Percentiles rank a stretch among this genome's conserved stretches.
Conservation (phyloP, 2,329 filamentous ascomycete species). For the Eurotiales sp. region DNA sequence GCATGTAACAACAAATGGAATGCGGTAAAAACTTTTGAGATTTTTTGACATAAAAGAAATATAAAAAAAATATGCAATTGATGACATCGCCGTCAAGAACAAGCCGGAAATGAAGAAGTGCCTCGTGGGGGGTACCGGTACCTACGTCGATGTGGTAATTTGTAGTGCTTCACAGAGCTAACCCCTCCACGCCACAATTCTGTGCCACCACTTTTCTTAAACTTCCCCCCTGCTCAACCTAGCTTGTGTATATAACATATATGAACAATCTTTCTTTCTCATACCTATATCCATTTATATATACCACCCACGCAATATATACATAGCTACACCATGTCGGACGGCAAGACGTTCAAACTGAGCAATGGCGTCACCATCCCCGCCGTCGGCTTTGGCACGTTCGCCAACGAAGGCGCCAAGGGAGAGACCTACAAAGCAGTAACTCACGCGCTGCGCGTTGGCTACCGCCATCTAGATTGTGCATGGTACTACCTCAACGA, state of each 20-base stretch:
- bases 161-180: not conserved
- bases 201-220: not conserved
- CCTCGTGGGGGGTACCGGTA: too few relatives aligned
- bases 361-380: constrained; percentile 60
- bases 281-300: not conserved
- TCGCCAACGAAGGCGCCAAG: constrained; percentile 60
- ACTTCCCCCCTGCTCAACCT: not conserved
- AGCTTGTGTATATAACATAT: not conserved
- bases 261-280: not conserved
- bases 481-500: constrained; percentile 56
- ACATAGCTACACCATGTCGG: constrained; percentile 47
- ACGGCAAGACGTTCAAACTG: constrained; percentile 49
- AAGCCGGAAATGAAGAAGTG: too few relatives aligned
- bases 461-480: constrained; percentile 55
- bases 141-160: too few relatives aligned
- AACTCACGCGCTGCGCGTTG: constrained; percentile 47
- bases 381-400: constrained; percentile 63
- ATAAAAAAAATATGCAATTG: too few relatives aligned
- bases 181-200: not conserved
- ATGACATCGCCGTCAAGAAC: too few relatives aligned
- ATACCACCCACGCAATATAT: not conserved
- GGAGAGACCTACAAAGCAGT: constrained; percentile 57
- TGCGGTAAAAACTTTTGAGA: too few relatives aligned
- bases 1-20: too few relatives aligned
- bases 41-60: too few relatives aligned